Percentiles rank a stretch among this genome's conserved stretches.
phyloP scores from a whole-genome alignment of 345 rosid species.

The Euphorbia lathyris region DNA sequence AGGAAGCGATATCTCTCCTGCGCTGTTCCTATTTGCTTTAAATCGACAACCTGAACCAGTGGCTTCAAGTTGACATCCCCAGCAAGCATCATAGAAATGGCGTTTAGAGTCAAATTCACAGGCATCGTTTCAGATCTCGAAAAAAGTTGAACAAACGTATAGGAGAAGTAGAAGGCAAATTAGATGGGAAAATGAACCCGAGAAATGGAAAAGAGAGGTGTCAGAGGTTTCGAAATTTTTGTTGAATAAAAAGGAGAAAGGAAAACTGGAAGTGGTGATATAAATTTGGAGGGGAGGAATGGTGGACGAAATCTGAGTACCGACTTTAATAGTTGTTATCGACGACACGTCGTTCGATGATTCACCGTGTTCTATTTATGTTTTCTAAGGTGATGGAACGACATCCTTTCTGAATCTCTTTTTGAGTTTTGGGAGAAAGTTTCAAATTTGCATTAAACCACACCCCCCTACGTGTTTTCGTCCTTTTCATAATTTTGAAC shows the following conservation, averaged over 20 bases:
- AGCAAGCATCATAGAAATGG: constrained; percentile 55
- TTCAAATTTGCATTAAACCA: too few relatives aligned
- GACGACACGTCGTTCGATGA: too few relatives aligned
- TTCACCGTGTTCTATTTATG: too few relatives aligned
- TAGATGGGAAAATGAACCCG: neutral
- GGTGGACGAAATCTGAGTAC: neutral
- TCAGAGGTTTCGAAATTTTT: neutral
- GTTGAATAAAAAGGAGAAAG: too few relatives aligned
- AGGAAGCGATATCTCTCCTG: constrained; percentile 76
- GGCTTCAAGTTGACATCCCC: constrained; percentile 84
- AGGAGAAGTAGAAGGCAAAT: too few relatives aligned
- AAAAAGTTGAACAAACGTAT: neutral
- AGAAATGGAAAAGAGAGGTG: neutral
- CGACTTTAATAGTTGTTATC: neutral
- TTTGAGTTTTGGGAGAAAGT: too few relatives aligned
- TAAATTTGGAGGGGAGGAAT: neutral
- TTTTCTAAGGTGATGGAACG: too few relatives aligned
- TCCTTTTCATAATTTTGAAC: too few relatives aligned
- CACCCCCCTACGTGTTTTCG: too few relatives aligned
- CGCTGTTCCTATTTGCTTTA: constrained; percentile 50
- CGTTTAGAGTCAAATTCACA: constrained; percentile 64
- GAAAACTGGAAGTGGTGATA: too few relatives aligned
- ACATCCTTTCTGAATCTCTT: too few relatives aligned
- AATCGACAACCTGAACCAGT: constrained; percentile 70
- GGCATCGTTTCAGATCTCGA: constrained; percentile 43